Conservation (phyloP, 148 eudicot genomes). For the Diospyros kaki region DNA sequence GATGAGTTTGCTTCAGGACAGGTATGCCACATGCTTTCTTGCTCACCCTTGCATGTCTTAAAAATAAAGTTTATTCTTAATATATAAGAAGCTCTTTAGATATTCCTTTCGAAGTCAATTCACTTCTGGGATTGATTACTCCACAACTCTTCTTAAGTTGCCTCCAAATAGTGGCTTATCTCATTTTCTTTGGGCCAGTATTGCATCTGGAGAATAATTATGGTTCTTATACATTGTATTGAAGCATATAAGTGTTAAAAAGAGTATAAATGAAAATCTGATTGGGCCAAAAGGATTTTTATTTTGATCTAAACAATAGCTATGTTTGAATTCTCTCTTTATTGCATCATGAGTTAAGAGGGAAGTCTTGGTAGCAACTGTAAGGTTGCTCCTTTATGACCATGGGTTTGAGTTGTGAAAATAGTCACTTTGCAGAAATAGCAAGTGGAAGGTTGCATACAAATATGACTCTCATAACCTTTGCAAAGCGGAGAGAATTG, state of each 20-base stretch:
- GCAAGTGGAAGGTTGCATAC: too few relatives aligned
- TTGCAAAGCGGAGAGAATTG: too few relatives aligned
- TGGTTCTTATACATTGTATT: background rate
- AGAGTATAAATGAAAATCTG: slow-evolving; percentile 1
- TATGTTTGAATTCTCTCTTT: too few relatives aligned
- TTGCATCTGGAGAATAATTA: background rate
- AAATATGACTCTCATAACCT: too few relatives aligned
- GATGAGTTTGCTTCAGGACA: slow-evolving; percentile 97
- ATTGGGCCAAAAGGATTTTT: background rate
- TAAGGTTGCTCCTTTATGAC: too few relatives aligned
- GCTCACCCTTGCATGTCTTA: background rate
- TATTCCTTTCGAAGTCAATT: background rate
- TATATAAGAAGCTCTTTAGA: background rate
- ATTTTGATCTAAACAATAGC: too few relatives aligned
- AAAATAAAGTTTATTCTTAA: background rate
- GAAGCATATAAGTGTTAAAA: background rate
- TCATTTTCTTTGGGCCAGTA: background rate
- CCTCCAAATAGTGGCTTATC: background rate
- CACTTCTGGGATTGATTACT: background rate
- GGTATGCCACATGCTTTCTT: slow-evolving; percentile 37
- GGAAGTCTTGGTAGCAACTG: too few relatives aligned
- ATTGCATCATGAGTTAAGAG: too few relatives aligned
- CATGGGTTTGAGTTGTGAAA: too few relatives aligned
- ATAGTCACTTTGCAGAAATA: too few relatives aligned
- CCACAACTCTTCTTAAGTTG: background rate